A percentile compares a stretch with the other conserved stretches of the same genome.
phyloP scores from a whole-genome alignment of 495 filamentous ascomycete species.

The Podospora pseudoanserina region DNA sequence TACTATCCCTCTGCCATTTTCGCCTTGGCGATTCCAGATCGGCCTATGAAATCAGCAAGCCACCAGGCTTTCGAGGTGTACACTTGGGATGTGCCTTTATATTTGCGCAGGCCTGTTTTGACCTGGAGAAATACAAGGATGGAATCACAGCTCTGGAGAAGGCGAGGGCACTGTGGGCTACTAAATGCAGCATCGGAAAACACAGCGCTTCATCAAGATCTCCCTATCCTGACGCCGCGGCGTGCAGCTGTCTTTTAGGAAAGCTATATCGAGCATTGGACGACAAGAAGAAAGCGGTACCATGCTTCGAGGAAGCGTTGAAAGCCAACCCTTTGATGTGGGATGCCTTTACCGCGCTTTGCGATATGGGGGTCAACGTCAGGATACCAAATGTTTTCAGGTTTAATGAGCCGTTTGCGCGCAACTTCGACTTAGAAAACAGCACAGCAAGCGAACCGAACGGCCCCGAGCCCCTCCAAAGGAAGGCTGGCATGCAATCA shows the following conservation, averaged over 20 bases:
- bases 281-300: conserved; percentile 74
- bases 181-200: conserved; percentile 68
- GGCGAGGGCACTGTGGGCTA: conserved; percentile 64
- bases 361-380: conserved; percentile 65
- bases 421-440: conserved; percentile 36
- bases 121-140: conserved; percentile 69
- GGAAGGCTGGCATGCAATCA: conserved; percentile 36
- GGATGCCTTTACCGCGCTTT: conserved; percentile 87
- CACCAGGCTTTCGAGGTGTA: conserved; percentile 57
- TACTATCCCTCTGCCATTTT: conserved; percentile 79
- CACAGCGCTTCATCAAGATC: conserved; percentile 67
- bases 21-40: conserved; percentile 67
- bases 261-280: conserved; percentile 81
- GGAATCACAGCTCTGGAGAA: conserved; percentile 79
- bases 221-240: conserved; percentile 77
- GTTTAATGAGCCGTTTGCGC: conserved; percentile 50
- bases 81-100: conserved; percentile 89
- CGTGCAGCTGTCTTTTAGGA: conserved; percentile 73
- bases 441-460: conserved; percentile 28
- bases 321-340: conserved; percentile 95
- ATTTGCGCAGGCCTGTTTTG: conserved; percentile 83
- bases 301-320: conserved; percentile 80
- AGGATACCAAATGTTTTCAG: conserved; percentile 82
- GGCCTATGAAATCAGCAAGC: conserved; percentile 65
- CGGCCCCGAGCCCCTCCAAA: conserved; percentile 37